Conservation (phyloP, 2,329 filamentous ascomycete genomes). For the Myrmaecium sp. region DNA sequence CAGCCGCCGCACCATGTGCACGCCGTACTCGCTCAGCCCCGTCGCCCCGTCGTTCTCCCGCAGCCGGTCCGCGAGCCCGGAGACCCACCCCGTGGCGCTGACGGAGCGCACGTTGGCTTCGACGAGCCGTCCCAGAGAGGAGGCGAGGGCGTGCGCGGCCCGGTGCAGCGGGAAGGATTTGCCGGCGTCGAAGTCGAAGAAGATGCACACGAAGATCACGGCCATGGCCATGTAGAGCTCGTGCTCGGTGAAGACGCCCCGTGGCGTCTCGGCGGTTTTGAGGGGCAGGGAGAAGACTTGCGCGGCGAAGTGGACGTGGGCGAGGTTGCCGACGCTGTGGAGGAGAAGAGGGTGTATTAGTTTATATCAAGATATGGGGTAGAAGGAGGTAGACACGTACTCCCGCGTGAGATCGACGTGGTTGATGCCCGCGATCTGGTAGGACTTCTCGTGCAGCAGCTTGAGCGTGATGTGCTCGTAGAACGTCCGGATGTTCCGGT, state of each 20-base stretch:
- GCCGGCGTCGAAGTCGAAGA: conserved; percentile 47
- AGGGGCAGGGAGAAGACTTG: conserved; percentile 38
- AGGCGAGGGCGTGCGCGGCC: conserved; percentile 38
- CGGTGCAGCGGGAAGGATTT: conserved; percentile 49
- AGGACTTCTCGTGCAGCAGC: conserved; percentile 46
- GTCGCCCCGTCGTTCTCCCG: conserved; percentile 31
- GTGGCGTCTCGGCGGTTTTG: conserved; percentile 33
- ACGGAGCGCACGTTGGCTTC: conserved; percentile 49
- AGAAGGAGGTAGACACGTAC: conserved; percentile 13
- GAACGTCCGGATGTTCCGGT: conserved; percentile 45
- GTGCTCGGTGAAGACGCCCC: conserved; percentile 38
- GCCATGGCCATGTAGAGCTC: conserved; percentile 45
- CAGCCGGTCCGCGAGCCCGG: conserved; percentile 30
- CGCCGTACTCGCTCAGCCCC: conserved; percentile 45
- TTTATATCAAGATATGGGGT: neutral
- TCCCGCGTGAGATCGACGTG: conserved; percentile 49
- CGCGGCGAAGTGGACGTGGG: conserved; percentile 38
- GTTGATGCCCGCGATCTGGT: conserved; percentile 37
- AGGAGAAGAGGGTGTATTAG: too few relatives aligned
- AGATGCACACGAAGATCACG: conserved; percentile 47
- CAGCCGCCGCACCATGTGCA: conserved; percentile 46
- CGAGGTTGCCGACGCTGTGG: conserved; percentile 30
- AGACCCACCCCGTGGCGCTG: conserved; percentile 38
- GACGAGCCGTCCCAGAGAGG: conserved; percentile 43
- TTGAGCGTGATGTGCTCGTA: conserved; percentile 45